Base-by-base conservation (phyloP, 768 basidiomycete species). In the Polyporus arcularius region DNA sequence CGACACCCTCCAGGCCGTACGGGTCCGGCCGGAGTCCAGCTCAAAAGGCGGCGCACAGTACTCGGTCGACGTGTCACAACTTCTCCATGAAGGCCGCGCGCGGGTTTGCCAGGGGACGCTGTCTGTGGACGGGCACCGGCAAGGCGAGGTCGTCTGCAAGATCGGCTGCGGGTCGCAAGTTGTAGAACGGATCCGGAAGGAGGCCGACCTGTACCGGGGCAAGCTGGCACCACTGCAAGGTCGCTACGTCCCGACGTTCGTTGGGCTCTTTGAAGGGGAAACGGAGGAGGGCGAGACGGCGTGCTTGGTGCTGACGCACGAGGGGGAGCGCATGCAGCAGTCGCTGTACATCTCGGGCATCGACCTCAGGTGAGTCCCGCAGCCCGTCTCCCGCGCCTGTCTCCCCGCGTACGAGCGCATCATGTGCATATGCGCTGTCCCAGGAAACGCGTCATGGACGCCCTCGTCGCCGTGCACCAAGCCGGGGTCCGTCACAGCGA, bases 191-290 rank as follows among this genome's bases (percentile, higher is more conserved):
- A 8, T 53, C 31, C 52, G 52, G 35, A 39, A 41, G 10, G 52
- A 53, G 21, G 52, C 52, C 2, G 21, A 26, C 15, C 52, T 40
- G 15, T 53, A 53, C 38, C 52, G 39, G 15, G 35, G n/a, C 38
- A 41, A 39, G 52, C 52, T 53, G 18, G 52, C 52, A 10, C n/a
- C 35, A 10, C n/a, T 53, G 1, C 52, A 53, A 26, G 52, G 52
- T 10, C 38, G 52, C 18, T 53, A 40, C 39, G 52, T 53, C 18
- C 52, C 52, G 6, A 39, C 38, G 14, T 41, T 39, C 38, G n/a
- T 53, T 14, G 52, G 52, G n/a, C 52, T 53, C 38, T 53, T 53
- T 15, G 52, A 53, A 18, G 52, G 52, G 12, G 52, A 26, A 38
- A 38, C 39, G 52, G 52, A 53, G 18, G 52, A 21, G 2, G 52